Percentiles rank a stretch among this genome's conserved stretches.
Conservation (phyloP, 257 asterid genomes). For the Jaltomata sinuosa region DNA sequence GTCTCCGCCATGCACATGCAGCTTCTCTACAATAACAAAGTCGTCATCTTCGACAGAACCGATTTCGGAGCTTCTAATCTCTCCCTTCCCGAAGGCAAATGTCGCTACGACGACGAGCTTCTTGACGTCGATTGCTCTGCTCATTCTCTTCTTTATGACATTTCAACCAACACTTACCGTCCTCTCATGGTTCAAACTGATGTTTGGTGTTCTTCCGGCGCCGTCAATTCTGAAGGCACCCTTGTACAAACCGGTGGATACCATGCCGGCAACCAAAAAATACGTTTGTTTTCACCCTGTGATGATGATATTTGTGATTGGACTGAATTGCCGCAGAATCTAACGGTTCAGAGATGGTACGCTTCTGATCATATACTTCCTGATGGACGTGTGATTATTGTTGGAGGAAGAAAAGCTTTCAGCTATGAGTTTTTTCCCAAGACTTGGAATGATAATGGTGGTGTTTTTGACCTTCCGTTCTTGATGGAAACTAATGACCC, state of each 20-base stretch:
- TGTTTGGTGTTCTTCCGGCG: conserved; percentile 62
- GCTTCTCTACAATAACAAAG: conserved; percentile 53
- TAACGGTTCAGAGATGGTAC: conserved; percentile 62
- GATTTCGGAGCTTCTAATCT: conserved; percentile 57
- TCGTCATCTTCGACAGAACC: conserved; percentile 52
- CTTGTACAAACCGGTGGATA: conserved; percentile 45
- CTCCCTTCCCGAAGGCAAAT: conserved; percentile 31
- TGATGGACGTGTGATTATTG: conserved; percentile 67
- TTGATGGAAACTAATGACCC: conserved; percentile 56
- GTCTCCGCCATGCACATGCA: conserved; percentile 69
- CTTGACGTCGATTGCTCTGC: conserved; percentile 37
- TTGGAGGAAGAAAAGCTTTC: conserved; percentile 72
- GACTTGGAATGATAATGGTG: not conserved
- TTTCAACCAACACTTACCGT: conserved; percentile 32
- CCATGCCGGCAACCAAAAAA: conserved; percentile 36
- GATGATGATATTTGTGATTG: conserved; percentile 34
- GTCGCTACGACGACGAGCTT: conserved; percentile 22
- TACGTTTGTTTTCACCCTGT: conserved; percentile 30
- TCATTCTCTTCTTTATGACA: conserved; percentile 42
- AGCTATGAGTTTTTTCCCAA: conserved; percentile 82
- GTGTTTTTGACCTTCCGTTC: conserved; percentile 25
- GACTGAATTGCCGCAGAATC: conserved; percentile 31
- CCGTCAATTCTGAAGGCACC: conserved; percentile 29
- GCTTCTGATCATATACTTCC: conserved; percentile 61
- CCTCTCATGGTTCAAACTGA: conserved; percentile 46